These are phyloP conservation scores for Fragilariopsis cylindrus DNA, from an alignment of 108 stramenopile genomes.

Conservation along the genomic window DNA sequence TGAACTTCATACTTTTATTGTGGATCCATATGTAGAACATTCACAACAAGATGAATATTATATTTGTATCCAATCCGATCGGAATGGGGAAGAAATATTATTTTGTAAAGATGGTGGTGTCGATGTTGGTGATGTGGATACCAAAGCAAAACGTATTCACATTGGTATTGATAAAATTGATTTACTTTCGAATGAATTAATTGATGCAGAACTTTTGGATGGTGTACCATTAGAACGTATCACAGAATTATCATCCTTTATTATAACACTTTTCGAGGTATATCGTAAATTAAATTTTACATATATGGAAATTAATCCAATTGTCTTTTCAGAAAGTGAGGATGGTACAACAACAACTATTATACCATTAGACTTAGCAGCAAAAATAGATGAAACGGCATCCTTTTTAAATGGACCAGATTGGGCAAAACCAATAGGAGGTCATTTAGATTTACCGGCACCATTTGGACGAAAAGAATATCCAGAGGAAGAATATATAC, in stretches of 20 bases:
- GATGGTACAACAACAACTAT: slow-evolving; percentile 44
- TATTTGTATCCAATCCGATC: slow-evolving; percentile 81
- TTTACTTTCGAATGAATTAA: slow-evolving; percentile 25
- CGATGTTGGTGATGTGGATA: slow-evolving; percentile 91
- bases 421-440: slow-evolving; percentile 50
- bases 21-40: slow-evolving; percentile 90
- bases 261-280: slow-evolving; percentile 64
- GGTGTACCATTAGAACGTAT: slow-evolving; percentile 60
- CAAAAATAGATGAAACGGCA: slow-evolving; percentile 92
- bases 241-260: slow-evolving; percentile 58
- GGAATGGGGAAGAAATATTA: slow-evolving; percentile 81
- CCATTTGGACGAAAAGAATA: slow-evolving; percentile 84
- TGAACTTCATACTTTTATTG: slow-evolving; percentile 78
- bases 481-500: slow-evolving; percentile 88
- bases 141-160: slow-evolving; percentile 70
- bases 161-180: slow-evolving; percentile 42
- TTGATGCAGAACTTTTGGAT: slow-evolving; percentile 39
- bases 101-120: slow-evolving; percentile 90
- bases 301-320: slow-evolving; percentile 91
- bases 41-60: slow-evolving; percentile 85
- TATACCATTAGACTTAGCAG: slow-evolving; percentile 83
- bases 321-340: slow-evolving; percentile 53
- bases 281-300: slow-evolving; percentile 85
- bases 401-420: slow-evolving; percentile 67
- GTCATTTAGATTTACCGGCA: slow-evolving; percentile 75